phyloP scores from a whole-genome alignment of 768 basidiomycete species.

The Tricholoma flavovirens region DNA sequence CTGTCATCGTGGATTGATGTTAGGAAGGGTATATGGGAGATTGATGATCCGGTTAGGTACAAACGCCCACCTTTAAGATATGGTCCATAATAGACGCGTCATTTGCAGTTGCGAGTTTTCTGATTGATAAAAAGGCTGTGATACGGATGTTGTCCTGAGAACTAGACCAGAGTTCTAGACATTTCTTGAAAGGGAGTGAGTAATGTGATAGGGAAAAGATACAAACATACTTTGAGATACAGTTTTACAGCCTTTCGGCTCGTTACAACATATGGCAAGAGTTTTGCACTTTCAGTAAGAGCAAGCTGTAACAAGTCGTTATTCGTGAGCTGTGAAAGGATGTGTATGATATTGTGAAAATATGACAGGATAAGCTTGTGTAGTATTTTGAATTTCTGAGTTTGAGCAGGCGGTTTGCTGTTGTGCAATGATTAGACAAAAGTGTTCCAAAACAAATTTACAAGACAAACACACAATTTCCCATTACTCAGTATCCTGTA shows the following conservation, averaged over 20 bases:
- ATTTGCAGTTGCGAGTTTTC: constrained; percentile 68
- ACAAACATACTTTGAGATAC: constrained; percentile 68
- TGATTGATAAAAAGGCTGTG: constrained; percentile 78
- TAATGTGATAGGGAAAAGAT: background rate
- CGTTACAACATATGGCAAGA: constrained; percentile 82
- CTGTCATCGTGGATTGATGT: constrained; percentile 30
- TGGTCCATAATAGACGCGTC: constrained; percentile 81
- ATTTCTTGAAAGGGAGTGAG: constrained; percentile 45
- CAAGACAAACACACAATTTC: constrained; percentile 60
- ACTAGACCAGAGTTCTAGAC: constrained; percentile 78
- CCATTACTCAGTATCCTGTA: constrained; percentile 79
- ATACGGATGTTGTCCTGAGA: constrained; percentile 79
- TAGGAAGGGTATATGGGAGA: background rate
- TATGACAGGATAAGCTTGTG: constrained; percentile 87
- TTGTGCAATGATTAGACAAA: constrained; percentile 3
- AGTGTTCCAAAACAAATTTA: constrained; percentile 1
- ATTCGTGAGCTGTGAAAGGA: constrained; percentile 73
- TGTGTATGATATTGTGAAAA: constrained; percentile 79
- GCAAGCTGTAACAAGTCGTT: constrained; percentile 61
- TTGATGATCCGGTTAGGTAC: background rate
- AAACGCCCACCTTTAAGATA: constrained; percentile 70
- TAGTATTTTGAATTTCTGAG: constrained; percentile 72
- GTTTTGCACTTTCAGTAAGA: constrained; percentile 78
- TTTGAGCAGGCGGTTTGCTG: constrained; percentile 83
- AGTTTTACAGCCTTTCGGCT: constrained; percentile 80